Conservation (phyloP, 768 basidiomycete genomes). For the Pulveroboletus ravenelii region DNA sequence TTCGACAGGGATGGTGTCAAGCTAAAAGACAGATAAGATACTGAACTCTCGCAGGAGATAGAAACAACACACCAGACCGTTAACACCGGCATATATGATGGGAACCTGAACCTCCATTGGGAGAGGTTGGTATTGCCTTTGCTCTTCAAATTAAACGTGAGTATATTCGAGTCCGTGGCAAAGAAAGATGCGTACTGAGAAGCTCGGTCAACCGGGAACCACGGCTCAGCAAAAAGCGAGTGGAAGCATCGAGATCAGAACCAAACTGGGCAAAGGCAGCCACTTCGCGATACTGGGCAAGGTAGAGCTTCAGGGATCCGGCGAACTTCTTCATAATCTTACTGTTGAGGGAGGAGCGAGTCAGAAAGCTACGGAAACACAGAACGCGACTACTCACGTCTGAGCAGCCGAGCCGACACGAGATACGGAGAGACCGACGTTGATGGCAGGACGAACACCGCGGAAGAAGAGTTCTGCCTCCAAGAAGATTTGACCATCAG, state of each 20-base stretch:
- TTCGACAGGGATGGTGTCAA: conserved; percentile 93
- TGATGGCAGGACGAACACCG: conserved; percentile 99
- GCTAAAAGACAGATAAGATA: conserved; percentile 37
- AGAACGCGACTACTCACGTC: conserved; percentile 59
- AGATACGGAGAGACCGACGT: conserved; percentile 99
- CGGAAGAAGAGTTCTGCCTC: conserved; percentile 99
- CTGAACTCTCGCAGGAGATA: background rate
- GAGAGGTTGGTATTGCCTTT: conserved; percentile 96
- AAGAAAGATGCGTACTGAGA: conserved; percentile 51
- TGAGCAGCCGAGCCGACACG: conserved; percentile 99
- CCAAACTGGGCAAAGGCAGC: conserved; percentile 99
- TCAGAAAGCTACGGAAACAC: background rate
- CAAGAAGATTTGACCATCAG: conserved; percentile 99
- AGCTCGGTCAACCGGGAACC: conserved; percentile 98
- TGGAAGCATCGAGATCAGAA: conserved; percentile 99
- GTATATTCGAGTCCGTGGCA: conserved; percentile 1
- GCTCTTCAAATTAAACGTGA: conserved; percentile 51
- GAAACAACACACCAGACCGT: conserved; percentile 75
- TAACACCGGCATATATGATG: conserved; percentile 99
- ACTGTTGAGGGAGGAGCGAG: conserved; percentile 33
- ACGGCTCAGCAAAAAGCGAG: conserved; percentile 96
- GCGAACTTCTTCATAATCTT: conserved; percentile 99
- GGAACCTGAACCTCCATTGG: conserved; percentile 96
- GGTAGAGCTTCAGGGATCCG: conserved; percentile 98
- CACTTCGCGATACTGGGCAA: conserved; percentile 99